These are phyloP conservation scores for Auriscalpium vulgare DNA, from an alignment of 768 basidiomycete genomes.

Conservation along the genomic window DNA sequence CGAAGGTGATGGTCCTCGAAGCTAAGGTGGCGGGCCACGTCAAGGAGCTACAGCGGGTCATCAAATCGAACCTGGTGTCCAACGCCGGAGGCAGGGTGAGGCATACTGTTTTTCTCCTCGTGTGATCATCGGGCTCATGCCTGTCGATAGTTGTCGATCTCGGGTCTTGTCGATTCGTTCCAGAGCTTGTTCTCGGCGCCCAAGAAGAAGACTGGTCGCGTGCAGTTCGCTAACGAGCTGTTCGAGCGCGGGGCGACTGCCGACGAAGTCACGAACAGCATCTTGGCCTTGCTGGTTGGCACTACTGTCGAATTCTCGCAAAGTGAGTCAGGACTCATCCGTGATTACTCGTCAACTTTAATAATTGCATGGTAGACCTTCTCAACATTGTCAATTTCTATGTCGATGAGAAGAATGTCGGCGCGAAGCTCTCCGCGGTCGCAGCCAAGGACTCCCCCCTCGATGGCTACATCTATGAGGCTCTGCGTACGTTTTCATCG, in stretches of 20 bases:
- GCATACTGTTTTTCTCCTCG: not conserved
- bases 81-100: slow-evolving; percentile 37
- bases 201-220: slow-evolving; percentile 29
- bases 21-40: slow-evolving; percentile 45
- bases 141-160: slow-evolving; percentile 22
- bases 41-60: slow-evolving; percentile 43
- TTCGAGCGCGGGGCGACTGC: slow-evolving; percentile 45
- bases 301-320: slow-evolving; percentile 63
- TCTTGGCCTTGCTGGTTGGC: slow-evolving; percentile 65
- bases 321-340: slow-evolving; percentile 29
- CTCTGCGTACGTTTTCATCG: slow-evolving; percentile 46
- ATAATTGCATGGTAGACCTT: slow-evolving; percentile 32
- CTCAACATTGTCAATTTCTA: slow-evolving; percentile 62
- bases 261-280: slow-evolving; percentile 59
- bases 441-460: slow-evolving; percentile 33
- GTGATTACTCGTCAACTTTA: no score
- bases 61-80: slow-evolving; percentile 42
- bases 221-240: slow-evolving; percentile 48
- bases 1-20: slow-evolving; percentile 48
- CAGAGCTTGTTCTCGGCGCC: slow-evolving; percentile 40
- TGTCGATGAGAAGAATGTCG: slow-evolving; percentile 33
- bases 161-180: slow-evolving; percentile 39
- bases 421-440: slow-evolving; percentile 27
- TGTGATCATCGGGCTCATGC: not conserved
- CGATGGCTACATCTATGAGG: slow-evolving; percentile 56